Evolutionary conservation across 495 filamentous ascomycete genomes (phyloP).

Genomic region (Clohesyomyces aquaticus): DNA sequence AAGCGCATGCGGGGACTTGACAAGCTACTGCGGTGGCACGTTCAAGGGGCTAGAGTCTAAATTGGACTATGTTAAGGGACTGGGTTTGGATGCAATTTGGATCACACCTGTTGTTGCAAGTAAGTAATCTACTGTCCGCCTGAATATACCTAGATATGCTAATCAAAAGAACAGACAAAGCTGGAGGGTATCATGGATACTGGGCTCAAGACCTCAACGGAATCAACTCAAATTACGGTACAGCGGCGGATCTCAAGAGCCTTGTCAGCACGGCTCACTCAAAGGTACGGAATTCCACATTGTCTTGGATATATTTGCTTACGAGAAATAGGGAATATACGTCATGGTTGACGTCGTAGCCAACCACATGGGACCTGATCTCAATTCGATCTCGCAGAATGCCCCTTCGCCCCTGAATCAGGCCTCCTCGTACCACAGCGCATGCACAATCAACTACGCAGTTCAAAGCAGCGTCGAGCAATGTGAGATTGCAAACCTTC

Average conservation of each 20-base stretch:
- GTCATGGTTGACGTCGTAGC: constrained; percentile 81
- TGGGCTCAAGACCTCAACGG: constrained; percentile 70
- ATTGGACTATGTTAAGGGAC: constrained; percentile 70
- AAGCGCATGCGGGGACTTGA: constrained; percentile 52
- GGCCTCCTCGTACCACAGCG: constrained; percentile 65
- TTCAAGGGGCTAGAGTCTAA: constrained; percentile 72
- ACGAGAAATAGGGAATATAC: constrained; percentile 45
- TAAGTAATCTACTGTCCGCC: constrained; percentile 11
- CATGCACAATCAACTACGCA: constrained; percentile 69
- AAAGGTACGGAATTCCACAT: background rate
- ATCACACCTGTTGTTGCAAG: constrained; percentile 44
- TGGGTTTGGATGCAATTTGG: constrained; percentile 71
- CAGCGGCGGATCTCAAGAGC: constrained; percentile 62
- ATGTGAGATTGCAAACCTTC: constrained; percentile 72
- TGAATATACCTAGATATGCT: constrained; percentile 26
- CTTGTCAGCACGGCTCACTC: constrained; percentile 43
- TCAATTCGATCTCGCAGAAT: constrained; percentile 58
- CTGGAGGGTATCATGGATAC: constrained; percentile 67
- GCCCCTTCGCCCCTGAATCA: constrained; percentile 67
- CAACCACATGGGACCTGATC: constrained; percentile 75
- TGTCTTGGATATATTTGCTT: background rate
- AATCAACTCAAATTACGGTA: constrained; percentile 69
- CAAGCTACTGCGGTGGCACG: constrained; percentile 75
- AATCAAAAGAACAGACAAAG: constrained; percentile 26
- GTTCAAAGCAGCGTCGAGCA: constrained; percentile 48